Conservation (phyloP, 139 green algal genomes). For the Nannochloris sp. region DNA sequence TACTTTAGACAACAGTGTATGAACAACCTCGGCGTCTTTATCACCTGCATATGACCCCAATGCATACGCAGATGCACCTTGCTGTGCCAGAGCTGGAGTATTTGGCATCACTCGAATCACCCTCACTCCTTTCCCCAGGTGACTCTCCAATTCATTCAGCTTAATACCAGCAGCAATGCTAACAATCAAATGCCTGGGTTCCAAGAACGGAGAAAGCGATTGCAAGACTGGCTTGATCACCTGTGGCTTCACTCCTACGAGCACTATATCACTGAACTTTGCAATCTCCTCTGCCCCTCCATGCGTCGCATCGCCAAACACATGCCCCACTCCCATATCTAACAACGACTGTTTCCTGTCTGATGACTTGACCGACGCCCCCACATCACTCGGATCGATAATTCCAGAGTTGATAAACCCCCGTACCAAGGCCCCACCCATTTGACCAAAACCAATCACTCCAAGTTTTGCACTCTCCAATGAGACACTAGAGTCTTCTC, state of each 20-base stretch:
- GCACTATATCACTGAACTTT: slow-evolving; percentile 4
- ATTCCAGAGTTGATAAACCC: slow-evolving; percentile 39
- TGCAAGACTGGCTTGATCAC: slow-evolving; percentile 55
- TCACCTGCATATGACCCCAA: slow-evolving; percentile 24
- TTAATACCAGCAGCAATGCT: slow-evolving; percentile 89
- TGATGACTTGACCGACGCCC: background rate
- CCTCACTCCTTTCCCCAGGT: slow-evolving; percentile 11
- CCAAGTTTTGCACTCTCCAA: slow-evolving; percentile 23
- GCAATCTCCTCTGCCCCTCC: slow-evolving; percentile 10
- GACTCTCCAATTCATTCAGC: slow-evolving; percentile 31
- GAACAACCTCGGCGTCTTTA: slow-evolving; percentile 51
- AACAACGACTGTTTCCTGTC: slow-evolving; percentile 22
- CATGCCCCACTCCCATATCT: slow-evolving; percentile 18
- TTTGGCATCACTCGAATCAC: slow-evolving; percentile 78
- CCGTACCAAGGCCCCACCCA: slow-evolving; percentile 54
- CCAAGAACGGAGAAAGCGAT: slow-evolving; percentile 40
- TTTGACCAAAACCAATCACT: slow-evolving; percentile 48
- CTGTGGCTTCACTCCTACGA: slow-evolving; percentile 75
- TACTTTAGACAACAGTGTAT: slow-evolving; percentile 39
- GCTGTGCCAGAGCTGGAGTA: slow-evolving; percentile 84
- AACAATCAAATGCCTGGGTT: slow-evolving; percentile 54
- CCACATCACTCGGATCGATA: slow-evolving; percentile 12
- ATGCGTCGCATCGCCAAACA: slow-evolving; percentile 9
- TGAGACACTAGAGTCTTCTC: background rate
- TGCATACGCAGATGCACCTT: slow-evolving; percentile 28